phyloP scores from a whole-genome alignment of 345 rosid genomes.

The Brassica rapa region DNA sequence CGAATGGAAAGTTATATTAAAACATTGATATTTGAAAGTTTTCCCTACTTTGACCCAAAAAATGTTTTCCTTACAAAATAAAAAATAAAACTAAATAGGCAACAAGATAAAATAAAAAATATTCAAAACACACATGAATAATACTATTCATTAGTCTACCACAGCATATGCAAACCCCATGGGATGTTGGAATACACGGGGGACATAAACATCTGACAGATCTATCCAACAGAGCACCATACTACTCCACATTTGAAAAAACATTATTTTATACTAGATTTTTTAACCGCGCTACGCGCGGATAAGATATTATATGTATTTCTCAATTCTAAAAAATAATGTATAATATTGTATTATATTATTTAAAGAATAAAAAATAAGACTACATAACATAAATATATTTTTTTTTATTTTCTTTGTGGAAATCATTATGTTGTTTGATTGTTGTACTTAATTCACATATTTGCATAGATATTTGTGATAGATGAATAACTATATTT shows the following conservation, averaged over 20 bases:
- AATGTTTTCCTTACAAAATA: neutral
- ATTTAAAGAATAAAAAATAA: no score
- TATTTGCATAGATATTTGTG: no score
- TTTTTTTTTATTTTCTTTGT: no score
- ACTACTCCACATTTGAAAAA: constrained; percentile 14
- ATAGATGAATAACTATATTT: no score
- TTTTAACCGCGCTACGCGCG: no score
- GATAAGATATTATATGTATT: no score
- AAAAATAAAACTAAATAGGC: neutral
- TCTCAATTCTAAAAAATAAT: no score
- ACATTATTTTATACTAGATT: neutral
- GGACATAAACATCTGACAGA: constrained; percentile 40
- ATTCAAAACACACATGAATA: constrained; percentile 16
- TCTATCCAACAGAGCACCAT: constrained; percentile 17
- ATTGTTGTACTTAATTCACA: no score
- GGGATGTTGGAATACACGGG: constrained; percentile 42
- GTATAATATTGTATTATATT: no score
- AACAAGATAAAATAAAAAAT: constrained; percentile 4
- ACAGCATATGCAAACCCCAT: constrained; percentile 32
- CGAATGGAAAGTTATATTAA: neutral
- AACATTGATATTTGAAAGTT: neutral
- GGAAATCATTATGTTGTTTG: no score
- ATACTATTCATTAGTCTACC: constrained; percentile 33
- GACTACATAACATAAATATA: no score
- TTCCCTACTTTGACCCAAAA: neutral